phyloP scores from a whole-genome alignment of 805 yeast species.

The Starmerella ratchasimensis region DNA sequence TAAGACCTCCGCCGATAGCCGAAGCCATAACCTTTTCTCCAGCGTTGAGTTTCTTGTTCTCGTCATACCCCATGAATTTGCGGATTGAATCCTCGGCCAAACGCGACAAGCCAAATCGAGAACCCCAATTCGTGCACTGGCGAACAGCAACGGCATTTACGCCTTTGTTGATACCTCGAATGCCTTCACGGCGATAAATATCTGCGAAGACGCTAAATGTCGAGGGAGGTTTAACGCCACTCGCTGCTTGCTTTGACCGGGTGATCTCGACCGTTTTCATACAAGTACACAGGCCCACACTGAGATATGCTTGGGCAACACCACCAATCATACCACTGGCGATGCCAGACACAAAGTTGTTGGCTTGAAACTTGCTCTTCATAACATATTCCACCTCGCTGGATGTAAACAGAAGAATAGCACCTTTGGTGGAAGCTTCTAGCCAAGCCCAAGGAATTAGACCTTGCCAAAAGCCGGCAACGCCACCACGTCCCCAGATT shows the following conservation, averaged over 20 bases:
- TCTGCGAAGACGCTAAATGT: conserved; percentile 78
- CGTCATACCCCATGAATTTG: conserved; percentile 34
- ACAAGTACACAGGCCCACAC: conserved; percentile 96
- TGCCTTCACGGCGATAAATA: conserved; percentile 74
- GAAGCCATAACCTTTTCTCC: conserved; percentile 73
- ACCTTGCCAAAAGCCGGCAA: conserved; percentile 89
- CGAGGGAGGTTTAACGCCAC: conserved; percentile 58
- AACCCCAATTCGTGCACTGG: conserved; percentile 99
- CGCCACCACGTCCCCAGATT: conserved; percentile 91
- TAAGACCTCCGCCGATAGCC: conserved; percentile 89
- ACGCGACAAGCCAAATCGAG: conserved; percentile 85
- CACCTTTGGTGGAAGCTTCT: conserved; percentile 98
- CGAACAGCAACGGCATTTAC: conserved; percentile 98
- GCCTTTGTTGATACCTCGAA: conserved; percentile 91
- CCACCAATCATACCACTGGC: conserved; percentile 96
- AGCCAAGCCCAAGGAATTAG: conserved; percentile 99
- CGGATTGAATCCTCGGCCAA: conserved; percentile 79
- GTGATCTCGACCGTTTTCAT: conserved; percentile 99
- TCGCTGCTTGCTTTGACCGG: conserved; percentile 57
- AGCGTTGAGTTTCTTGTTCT: conserved; percentile 52
- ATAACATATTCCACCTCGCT: conserved; percentile 80
- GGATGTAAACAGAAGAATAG: conserved; percentile 81
- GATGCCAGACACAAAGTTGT: conserved; percentile 73
- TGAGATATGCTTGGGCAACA: conserved; percentile 86
- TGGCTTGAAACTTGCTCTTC: conserved; percentile 40